Evolutionary conservation across 2,329 filamentous ascomycete genomes (phyloP).

Genomic region (Chrysosporium keratinophilum): DNA sequence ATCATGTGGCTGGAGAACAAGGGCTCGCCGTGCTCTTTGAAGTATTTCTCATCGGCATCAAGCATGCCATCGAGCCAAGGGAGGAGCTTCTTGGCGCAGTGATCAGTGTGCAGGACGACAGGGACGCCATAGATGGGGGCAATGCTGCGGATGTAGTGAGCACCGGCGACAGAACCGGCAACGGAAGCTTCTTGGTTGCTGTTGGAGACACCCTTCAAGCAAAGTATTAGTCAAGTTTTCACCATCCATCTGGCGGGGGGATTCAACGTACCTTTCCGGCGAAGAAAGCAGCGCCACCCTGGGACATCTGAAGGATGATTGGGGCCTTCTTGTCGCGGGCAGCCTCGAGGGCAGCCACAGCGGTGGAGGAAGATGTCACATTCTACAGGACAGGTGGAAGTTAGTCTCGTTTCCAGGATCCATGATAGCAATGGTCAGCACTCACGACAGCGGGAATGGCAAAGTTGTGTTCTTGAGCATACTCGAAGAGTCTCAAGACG

Average conservation of each 20-base stretch:
- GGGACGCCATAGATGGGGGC: conserved; percentile 81
- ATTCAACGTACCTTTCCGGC: conserved; percentile 58
- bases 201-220: conserved; percentile 60
- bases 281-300: conserved; percentile 90
- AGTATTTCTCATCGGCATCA: conserved; percentile 86
- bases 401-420: background rate
- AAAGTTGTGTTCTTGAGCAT: conserved; percentile 77
- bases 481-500: conserved; percentile 67
- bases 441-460: conserved; percentile 72
- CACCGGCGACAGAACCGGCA: conserved; percentile 74
- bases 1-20: conserved; percentile 99
- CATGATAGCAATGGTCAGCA: conserved; percentile 12
- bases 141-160: conserved; percentile 84
- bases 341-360: conserved; percentile 81
- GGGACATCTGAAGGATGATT: conserved; percentile 84
- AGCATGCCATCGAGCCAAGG: conserved; percentile 96
- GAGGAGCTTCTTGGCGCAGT: conserved; percentile 98
- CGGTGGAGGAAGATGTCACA: conserved; percentile 84
- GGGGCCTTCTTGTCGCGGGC: conserved; percentile 84
- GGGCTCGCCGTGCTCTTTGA: conserved; percentile 84
- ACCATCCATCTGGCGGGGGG: background rate
- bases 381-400: conserved; percentile 43
- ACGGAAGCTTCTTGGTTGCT: conserved; percentile 78
- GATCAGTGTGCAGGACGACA: conserved; percentile 91
- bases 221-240: conserved; percentile 8